Base-by-base conservation (phyloP, 1,284 basidiomycete species). In the Ceratobasidium sp. region DNA sequence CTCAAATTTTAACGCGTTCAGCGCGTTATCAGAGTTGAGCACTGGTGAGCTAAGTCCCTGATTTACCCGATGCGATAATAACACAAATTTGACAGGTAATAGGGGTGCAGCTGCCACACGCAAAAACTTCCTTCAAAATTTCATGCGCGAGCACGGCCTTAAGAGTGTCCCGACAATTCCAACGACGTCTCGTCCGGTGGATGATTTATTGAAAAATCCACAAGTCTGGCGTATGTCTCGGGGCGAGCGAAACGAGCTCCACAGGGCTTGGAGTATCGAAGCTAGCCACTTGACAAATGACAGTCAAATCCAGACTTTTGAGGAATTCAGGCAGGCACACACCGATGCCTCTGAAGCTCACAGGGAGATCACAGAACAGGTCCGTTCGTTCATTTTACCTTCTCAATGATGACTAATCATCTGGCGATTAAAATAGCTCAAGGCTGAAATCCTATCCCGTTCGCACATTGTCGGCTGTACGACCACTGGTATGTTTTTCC, bases 361-460 rank as follows among this genome's bases (percentile, higher is more conserved):
- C 56, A 75, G 74, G 3, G 80, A 81, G 57, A 75, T 79, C 19
- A 78, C 75, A 52, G 77, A 78, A 59, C 74, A 79, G 75, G 80
- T 80, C 8, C 5, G n/a, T 50, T n/a, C n/a, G n/a, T n/a, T n/a
- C n/a, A n/a, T n/a, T n/a, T n/a, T n/a, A n/a, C n/a, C n/a, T n/a
- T n/a, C n/a, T n/a, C n/a, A n/a, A n/a, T n/a, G n/a, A n/a, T n/a
- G n/a, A 50, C 23, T 14, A 7, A 50, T 8, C 47, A 11, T 21
- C 21, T 6, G 14, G 25, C 14, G 25, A 50, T 50, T 14, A 16
- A 36, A 23, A 56, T 58, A 72, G 71, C 16, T 25, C 21, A 21
- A 66, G 53, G 41, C 72, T 16, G 69, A 30, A 58, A 67, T 69
- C 21, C 50, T 75, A 1, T 19, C 33, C 2, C 42, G 56, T 1